phyloP scores from a whole-genome alignment of 176 grass and related monocot genomes.

The Pharus latifolius region DNA sequence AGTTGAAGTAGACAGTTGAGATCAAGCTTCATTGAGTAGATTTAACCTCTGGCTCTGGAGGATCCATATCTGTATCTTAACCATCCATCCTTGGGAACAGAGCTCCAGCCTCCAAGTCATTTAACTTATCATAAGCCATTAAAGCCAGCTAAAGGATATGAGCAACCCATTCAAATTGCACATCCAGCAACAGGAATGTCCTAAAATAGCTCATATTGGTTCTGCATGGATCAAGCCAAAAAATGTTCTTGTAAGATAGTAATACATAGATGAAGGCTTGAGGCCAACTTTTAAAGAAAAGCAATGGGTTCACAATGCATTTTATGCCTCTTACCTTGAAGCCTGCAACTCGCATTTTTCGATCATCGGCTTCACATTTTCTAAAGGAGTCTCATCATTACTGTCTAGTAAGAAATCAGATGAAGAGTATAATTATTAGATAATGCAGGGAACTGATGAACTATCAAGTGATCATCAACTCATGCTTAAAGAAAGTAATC shows the following conservation, averaged over 20 bases:
- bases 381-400: not conserved
- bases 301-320: not conserved
- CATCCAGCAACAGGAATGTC: not conserved
- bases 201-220: not conserved
- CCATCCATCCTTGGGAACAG: too few species aligned
- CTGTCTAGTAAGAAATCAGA: not conserved
- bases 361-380: slow-evolving; percentile 1
- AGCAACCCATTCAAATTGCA: not conserved
- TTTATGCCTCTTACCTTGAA: slow-evolving; percentile 2
- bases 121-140: too few species aligned
- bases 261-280: not conserved
- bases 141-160: not conserved
- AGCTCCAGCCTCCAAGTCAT: too few species aligned
- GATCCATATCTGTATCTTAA: too few species aligned
- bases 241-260: not conserved
- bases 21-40: too few species aligned
- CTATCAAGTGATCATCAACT: not conserved
- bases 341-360: not conserved
- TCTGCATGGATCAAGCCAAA: not conserved
- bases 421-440: slow-evolving; percentile 1
- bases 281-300: not conserved
- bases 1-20: too few species aligned
- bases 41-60: too few species aligned
- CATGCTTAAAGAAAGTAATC: slow-evolving; percentile 3
- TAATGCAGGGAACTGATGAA: slow-evolving; percentile 4